phyloP scores from a whole-genome alignment of 2,329 filamentous ascomycete species.

The Verticillium tricorpus region DNA sequence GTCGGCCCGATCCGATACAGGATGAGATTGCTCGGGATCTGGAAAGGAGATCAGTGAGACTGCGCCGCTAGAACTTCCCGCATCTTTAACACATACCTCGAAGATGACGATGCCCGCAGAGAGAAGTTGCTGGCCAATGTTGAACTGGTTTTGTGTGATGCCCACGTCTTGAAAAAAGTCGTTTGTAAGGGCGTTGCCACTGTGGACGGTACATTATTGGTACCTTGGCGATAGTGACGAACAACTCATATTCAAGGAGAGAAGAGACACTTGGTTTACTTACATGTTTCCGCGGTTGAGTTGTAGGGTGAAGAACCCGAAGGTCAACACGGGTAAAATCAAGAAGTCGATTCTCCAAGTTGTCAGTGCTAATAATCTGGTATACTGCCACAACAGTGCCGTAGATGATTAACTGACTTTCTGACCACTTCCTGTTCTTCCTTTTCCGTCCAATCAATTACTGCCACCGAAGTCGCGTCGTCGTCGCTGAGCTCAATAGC shows the following conservation, averaged over 20 bases:
- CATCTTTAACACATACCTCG: conserved; percentile 18
- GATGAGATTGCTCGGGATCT: conserved; percentile 42
- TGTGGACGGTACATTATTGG: background rate
- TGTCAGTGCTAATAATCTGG: too few relatives aligned
- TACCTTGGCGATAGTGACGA: background rate
- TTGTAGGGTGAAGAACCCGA: conserved; percentile 40
- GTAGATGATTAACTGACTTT: too few relatives aligned
- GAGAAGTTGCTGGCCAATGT: conserved; percentile 45
- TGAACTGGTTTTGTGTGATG: conserved; percentile 46
- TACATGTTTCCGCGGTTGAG: conserved; percentile 30
- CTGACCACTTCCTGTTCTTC: too few relatives aligned
- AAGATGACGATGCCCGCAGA: conserved; percentile 42
- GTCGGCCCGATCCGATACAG: conserved; percentile 39
- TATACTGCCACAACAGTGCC: too few relatives aligned
- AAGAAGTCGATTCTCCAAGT: conserved; percentile 34
- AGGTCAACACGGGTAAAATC: conserved; percentile 40
- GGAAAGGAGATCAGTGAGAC: background rate
- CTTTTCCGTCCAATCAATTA: too few relatives aligned
- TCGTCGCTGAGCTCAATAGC: too few relatives aligned
- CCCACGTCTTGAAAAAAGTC: conserved; percentile 43
- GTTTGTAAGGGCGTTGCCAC: conserved; percentile 11
- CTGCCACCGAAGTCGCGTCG: too few relatives aligned
- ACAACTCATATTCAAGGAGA: background rate
- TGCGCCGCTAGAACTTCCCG: background rate
- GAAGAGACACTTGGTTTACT: background rate